Base-by-base conservation (phyloP, 75 land plant species). In the Pinus tabuliformis region DNA sequence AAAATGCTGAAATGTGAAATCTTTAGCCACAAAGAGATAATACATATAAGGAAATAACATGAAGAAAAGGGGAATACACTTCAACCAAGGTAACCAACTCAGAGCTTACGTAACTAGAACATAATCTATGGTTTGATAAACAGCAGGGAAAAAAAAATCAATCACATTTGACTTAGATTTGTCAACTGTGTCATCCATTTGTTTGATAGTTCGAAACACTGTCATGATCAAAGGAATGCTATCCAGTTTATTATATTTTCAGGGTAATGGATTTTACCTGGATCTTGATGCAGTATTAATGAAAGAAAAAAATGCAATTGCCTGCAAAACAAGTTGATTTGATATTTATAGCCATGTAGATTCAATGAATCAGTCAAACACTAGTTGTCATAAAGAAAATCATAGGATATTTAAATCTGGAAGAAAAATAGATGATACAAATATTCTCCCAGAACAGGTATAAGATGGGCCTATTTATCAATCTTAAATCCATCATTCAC, bases 251-350 rank as follows among this genome's bases (percentile, higher is more conserved):
- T 75, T 77, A 57, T 77, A n/a, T 73, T 39, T 49, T 58, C 76
- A 26, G 63, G 28, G 64, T 83, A 83, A n/a, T 80, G 56, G 60
- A 81, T 83, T 18, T 64, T 76, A n/a, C 86, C 90, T 70, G 64
- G 86, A 76, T 86, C 86, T 81, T 89, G 88, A 82, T 78, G 84
- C 61, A 94, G 75, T 30, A 96, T 75, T 45, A 91, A 82, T 58
- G 95, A 87, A 54, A 96, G 81, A 74, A 88, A 90, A 28, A 90
- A 81, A 64, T 80, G 77, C 83, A 96, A 77, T 78, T 87, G 84
- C 89, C 99, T 96, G 90, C 18, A 80, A 79, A 72, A 64, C 22
- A 64, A 64, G 3, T 5, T 36, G 20, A 37, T 16, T 24, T 64
- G n/a, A 64, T 16, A 28, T 62, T 22, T 26, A 24, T 62, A 62